Evolutionary conservation across 176 grass and related monocot genomes (phyloP), one percentile per base, ranked within the genome.

Genomic region (Oryza brachyantha): DNA sequence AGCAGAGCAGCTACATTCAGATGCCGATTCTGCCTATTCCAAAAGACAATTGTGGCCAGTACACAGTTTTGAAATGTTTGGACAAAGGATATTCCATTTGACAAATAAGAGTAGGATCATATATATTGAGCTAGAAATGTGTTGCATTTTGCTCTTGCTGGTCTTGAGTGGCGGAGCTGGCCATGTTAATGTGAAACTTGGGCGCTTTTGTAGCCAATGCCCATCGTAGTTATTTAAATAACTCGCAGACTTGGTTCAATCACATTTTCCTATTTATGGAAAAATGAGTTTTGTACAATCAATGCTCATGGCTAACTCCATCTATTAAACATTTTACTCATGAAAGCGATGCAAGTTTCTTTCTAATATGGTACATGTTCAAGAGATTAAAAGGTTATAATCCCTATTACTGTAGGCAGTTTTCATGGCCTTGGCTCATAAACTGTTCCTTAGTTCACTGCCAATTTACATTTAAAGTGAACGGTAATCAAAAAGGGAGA

Each of bases 371-470:
- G 70, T 31, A 27, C 28, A 74, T 36, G 16, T 45, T 66, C 41
- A 24, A 46, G 4, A 45, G 10, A 22, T 7, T 41, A 16, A 36
- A 36, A 40, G 35, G 67, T 45, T 66, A 54, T 21, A 9, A 29
- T 72, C 13, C 40, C 19, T 43, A 61, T 8, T 32, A 64, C 29
- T 69, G n/a, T 41, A 62, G 13, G 5, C 38, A 42, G 27, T 42
- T 84, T 43, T 36, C 19, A 40, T 55, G 39, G 37, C 63, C 60
- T 40, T 66, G 63, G 27, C 11, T 80, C 67, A 32, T 70, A 17
- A 71, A 62, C 57, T 78, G 70, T 66, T 17, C 40, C 22, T 73
- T 43, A 59, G 19, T 6, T 10, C 52, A 16, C 52, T 57, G n/a
- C n/a, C 7, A 6, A 21, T 19, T 52, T n/a, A n/a, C n/a, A 19